phyloP scores from a whole-genome alignment of 805 yeast species.

The Schwanniomyces yamadae region DNA sequence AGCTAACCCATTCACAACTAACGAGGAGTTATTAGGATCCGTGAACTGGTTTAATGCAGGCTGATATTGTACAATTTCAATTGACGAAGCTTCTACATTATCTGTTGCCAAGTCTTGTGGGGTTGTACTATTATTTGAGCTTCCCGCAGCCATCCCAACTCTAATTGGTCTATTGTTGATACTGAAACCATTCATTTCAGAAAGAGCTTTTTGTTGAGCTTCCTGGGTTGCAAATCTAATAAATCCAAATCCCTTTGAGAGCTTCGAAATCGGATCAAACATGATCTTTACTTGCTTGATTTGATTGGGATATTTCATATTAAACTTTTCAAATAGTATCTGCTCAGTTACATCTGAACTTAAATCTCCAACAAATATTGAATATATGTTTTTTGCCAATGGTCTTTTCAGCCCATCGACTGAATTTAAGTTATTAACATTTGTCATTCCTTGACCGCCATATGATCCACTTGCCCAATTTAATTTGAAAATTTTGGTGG shows the following conservation, averaged over 20 bases:
- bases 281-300: constrained; percentile 76
- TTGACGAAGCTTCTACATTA: constrained; percentile 12
- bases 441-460: constrained; percentile 11
- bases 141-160: constrained; percentile 52
- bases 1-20: constrained; percentile 66
- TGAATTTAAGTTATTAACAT: neutral
- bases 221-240: constrained; percentile 67
- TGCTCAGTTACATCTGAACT: constrained; percentile 71
- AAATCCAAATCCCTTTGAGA: constrained; percentile 85
- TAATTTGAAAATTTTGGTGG: constrained; percentile 58
- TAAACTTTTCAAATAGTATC: constrained; percentile 62
- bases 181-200: constrained; percentile 78
- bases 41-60: constrained; percentile 64
- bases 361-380: constrained; percentile 85
- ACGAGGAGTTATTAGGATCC: constrained; percentile 80
- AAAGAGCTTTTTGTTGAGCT: constrained; percentile 69
- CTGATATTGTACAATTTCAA: constrained; percentile 41
- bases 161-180: constrained; percentile 75
- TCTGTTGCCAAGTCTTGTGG: constrained; percentile 6
- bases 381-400: constrained; percentile 23
- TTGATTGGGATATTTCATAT: constrained; percentile 62
- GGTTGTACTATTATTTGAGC: constrained; percentile 8
- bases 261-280: constrained; percentile 67
- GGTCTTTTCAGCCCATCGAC: neutral
- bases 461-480: constrained; percentile 72